Evolutionary conservation across 257 asterid genomes (phyloP).

Genomic region (Ilex aquifolium): DNA sequence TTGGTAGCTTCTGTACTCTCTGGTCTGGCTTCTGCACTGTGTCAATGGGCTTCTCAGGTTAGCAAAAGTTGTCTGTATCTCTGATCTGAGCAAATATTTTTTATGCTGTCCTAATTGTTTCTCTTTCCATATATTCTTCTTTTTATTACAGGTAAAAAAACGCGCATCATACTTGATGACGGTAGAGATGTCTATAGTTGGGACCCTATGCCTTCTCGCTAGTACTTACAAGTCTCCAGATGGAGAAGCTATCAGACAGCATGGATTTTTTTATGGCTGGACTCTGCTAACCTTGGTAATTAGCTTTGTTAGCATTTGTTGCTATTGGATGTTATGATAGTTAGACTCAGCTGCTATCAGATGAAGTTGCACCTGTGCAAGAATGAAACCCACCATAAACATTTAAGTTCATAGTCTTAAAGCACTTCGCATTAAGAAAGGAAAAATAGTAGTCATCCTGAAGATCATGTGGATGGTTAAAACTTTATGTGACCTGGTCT

Average conservation of each 20-base stretch:
- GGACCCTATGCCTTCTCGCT: conserved; percentile 81
- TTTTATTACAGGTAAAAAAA: conserved; percentile 64
- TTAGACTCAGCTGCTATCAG: neutral
- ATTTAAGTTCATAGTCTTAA: neutral
- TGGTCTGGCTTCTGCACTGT: conserved; percentile 93
- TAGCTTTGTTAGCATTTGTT: conserved; percentile 5
- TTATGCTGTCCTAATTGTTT: conserved; percentile 11
- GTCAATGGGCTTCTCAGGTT: conserved; percentile 99
- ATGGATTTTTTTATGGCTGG: conserved; percentile 92
- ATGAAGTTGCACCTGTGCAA: neutral
- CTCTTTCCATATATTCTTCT: conserved; percentile 4
- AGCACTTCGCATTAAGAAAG: no score
- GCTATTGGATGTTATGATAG: conserved; percentile 3
- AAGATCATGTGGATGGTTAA: neutral
- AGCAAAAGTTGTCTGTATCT: conserved; percentile 21
- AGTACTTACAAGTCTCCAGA: conserved; percentile 91
- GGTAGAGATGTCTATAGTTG: conserved; percentile 92
- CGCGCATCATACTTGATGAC: conserved; percentile 92
- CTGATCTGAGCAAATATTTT: conserved; percentile 6
- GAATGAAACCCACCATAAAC: neutral
- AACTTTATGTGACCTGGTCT: neutral
- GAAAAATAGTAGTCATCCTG: neutral
- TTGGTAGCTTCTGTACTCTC: conserved; percentile 90
- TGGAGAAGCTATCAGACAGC: conserved; percentile 64
- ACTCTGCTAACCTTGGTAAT: conserved; percentile 76